These are phyloP conservation scores for Rugonectria rugulosa DNA, from an alignment of 2,329 filamentous ascomycete genomes.

Conservation along the genomic window DNA sequence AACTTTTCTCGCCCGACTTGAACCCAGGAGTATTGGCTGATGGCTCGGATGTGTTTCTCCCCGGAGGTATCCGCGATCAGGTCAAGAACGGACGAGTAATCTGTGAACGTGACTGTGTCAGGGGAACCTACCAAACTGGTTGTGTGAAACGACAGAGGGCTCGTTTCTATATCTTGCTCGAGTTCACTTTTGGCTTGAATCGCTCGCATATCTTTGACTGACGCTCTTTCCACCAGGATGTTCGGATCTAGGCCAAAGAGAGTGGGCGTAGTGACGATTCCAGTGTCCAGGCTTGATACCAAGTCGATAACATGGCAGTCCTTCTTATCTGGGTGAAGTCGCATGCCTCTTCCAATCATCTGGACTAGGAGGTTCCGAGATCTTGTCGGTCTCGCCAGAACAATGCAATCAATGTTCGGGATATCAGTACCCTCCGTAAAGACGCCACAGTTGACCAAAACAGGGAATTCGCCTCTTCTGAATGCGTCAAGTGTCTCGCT, in stretches of 20 bases:
- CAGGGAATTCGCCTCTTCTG: conserved; percentile 77
- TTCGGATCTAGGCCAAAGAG: conserved; percentile 90
- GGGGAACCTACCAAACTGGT: conserved; percentile 27
- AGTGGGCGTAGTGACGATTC: conserved; percentile 89
- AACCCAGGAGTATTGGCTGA: conserved; percentile 86
- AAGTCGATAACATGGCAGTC: conserved; percentile 97
- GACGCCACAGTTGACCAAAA: conserved; percentile 93
- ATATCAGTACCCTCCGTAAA: conserved; percentile 99
- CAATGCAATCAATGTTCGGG: conserved; percentile 92
- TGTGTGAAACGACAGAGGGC: conserved; percentile 20
- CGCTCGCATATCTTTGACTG: conserved; percentile 66
- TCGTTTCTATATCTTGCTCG: conserved; percentile 43
- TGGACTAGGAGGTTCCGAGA: conserved; percentile 94
- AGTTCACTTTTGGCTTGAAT: conserved; percentile 58
- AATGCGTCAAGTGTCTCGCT: conserved; percentile 78
- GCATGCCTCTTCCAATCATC: conserved; percentile 96
- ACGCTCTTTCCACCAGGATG: conserved; percentile 75
- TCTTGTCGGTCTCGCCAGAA: conserved; percentile 86
- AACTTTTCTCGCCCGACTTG: conserved; percentile 74
- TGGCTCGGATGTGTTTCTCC: conserved; percentile 78
- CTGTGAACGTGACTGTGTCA: conserved; percentile 76
- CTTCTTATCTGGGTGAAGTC: conserved; percentile 79
- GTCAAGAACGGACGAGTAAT: conserved; percentile 92
- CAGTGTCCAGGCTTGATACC: conserved; percentile 83
- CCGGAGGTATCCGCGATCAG: conserved; percentile 82